Percentiles rank a stretch among this genome's conserved stretches.
These are phyloP conservation scores for Backusella circina DNA, from an alignment of 192 early-diverging fungal species.

Conservation along the genomic window DNA sequence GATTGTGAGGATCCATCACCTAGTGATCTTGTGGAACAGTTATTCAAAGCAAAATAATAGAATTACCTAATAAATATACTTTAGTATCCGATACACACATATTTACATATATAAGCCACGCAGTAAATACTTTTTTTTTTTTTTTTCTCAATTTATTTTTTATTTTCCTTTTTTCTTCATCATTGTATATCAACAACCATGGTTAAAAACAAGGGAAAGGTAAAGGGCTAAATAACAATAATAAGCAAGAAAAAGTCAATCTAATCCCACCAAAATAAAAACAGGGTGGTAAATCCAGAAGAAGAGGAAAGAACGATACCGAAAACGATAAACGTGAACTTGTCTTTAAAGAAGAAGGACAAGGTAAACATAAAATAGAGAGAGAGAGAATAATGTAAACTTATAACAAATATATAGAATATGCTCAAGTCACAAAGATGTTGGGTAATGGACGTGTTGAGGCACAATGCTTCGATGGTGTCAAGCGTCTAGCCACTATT, in stretches of 20 bases:
- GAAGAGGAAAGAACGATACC: constrained; percentile 97
- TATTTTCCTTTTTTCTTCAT: not conserved
- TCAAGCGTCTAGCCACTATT: constrained; percentile 90
- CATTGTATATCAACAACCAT: constrained; percentile 40
- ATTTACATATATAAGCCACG: not conserved
- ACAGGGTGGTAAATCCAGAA: constrained; percentile 82
- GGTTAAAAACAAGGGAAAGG: constrained; percentile 99
- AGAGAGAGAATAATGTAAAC: not conserved
- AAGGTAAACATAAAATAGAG: constrained; percentile 45
- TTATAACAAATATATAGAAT: constrained; percentile 64
- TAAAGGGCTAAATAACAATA: constrained; percentile 26
- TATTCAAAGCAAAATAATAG: constrained; percentile 15
- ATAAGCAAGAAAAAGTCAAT: not conserved
- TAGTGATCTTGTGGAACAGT: constrained; percentile 23
- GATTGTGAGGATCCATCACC: constrained; percentile 17
- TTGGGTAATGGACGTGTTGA: constrained; percentile 95
- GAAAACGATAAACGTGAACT: constrained; percentile 95
- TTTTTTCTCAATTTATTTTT: not conserved
- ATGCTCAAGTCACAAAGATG: constrained; percentile 92
- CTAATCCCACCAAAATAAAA: not conserved
- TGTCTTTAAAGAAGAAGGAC: constrained; percentile 95
- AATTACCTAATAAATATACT: too few relatives aligned
- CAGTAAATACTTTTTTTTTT: not conserved
- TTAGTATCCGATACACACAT: not conserved
- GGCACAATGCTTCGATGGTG: constrained; percentile 85